A percentile compares a stretch with the other conserved stretches of the same genome.
Conservation (phyloP, 208 protist genomes). For the Herpetomonas tarakana region DNA sequence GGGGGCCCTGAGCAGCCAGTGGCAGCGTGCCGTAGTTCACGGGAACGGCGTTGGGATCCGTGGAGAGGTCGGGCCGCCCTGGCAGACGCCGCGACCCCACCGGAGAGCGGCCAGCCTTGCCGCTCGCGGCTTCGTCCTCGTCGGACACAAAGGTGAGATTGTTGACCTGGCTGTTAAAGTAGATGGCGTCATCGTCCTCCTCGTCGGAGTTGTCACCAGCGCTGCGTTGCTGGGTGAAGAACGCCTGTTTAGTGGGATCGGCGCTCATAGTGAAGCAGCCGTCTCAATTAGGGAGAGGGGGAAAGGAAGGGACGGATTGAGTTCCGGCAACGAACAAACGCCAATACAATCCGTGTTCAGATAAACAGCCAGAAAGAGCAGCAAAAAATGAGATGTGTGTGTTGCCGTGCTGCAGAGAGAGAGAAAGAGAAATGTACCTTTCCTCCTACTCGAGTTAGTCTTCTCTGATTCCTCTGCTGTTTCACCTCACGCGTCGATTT, state of each 20-base stretch:
- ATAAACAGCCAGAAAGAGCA: background rate
- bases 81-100: background rate
- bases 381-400: background rate
- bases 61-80: background rate
- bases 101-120: background rate
- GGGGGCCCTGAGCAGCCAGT: background rate
- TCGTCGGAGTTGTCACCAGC: background rate
- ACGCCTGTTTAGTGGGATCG: background rate
- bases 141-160: background rate
- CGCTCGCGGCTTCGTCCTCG: background rate
- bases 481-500: no score
- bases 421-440: no score
- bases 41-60: background rate
- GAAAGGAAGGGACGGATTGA: background rate
- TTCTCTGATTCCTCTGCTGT: no score
- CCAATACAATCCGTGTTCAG: conserved; percentile 4
- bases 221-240: background rate
- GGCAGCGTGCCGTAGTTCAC: background rate
- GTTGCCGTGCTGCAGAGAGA: no score
- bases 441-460: no score
- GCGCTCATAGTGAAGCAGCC: background rate
- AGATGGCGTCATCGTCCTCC: background rate
- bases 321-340: background rate
- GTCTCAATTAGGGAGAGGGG: conserved; percentile 3
- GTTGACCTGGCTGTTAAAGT: background rate